Evolutionary conservation across 2,329 filamentous ascomycete genomes (phyloP).

Genomic region (Sporothrix brasiliensis): DNA sequence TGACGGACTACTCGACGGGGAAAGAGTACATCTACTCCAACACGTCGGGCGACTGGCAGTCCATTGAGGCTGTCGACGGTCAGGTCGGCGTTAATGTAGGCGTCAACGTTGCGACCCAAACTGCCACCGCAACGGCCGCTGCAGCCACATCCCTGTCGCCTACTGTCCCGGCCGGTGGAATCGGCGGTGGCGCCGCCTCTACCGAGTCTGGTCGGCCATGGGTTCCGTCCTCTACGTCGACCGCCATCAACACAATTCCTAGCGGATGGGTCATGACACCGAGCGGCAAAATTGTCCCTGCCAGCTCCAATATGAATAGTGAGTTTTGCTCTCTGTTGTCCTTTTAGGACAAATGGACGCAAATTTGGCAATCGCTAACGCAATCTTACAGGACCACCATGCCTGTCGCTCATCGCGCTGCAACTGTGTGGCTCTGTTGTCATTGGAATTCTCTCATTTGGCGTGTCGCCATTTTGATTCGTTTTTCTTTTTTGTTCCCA

Average conservation of each 20-base stretch:
- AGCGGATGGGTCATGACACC: constrained; percentile 79
- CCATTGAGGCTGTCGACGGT: constrained; percentile 80
- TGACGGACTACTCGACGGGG: constrained; percentile 93
- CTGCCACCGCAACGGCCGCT: constrained; percentile 63
- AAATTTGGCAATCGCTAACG: background rate
- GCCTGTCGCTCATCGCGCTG: constrained; percentile 54
- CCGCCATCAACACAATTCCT: constrained; percentile 62
- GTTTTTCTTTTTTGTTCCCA: background rate
- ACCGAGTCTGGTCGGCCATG: constrained; percentile 70
- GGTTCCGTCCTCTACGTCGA: constrained; percentile 59
- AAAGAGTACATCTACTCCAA: constrained; percentile 81
- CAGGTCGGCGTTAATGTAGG: constrained; percentile 69
- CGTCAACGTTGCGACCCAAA: constrained; percentile 52
- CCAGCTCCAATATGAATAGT: constrained; percentile 64
- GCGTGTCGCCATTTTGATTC: background rate
- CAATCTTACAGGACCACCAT: constrained; percentile 44
- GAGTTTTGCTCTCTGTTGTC: constrained; percentile 31
- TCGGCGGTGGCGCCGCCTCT: constrained; percentile 57
- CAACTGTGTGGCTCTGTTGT: constrained; percentile 51
- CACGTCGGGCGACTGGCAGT: constrained; percentile 74
- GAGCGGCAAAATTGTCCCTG: constrained; percentile 76
- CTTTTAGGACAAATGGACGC: background rate
- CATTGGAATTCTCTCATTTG: constrained; percentile 32
- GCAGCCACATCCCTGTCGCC: constrained; percentile 64
- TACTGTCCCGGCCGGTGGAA: constrained; percentile 70